These are phyloP conservation scores for Rhododendron simsii DNA, from an alignment of 148 eudicot species.

Conservation along the genomic window DNA sequence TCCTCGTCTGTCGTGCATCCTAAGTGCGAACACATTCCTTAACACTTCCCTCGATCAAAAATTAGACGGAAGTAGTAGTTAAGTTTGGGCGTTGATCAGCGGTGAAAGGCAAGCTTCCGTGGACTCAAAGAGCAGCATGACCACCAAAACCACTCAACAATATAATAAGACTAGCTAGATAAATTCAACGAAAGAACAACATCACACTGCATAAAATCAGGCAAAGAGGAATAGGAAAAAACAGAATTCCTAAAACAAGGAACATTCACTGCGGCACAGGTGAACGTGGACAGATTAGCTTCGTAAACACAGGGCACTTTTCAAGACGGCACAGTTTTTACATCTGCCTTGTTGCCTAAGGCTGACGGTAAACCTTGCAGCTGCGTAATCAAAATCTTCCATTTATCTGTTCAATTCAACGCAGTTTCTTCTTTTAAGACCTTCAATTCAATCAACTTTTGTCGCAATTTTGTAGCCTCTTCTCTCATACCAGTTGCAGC, in stretches of 20 bases:
- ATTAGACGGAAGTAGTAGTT: background rate
- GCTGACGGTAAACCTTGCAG: background rate
- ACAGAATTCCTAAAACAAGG: too few relatives aligned
- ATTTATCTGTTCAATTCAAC: constrained; percentile 12
- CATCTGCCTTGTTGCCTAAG: background rate
- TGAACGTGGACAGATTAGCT: background rate
- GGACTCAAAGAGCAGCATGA: too few relatives aligned
- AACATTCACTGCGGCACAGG: too few relatives aligned
- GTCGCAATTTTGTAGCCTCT: constrained; percentile 45
- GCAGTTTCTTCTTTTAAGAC: constrained; percentile 19
- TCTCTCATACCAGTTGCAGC: constrained; percentile 58
- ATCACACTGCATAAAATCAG: too few relatives aligned
- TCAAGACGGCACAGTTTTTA: constrained; percentile 12
- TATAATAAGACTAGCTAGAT: too few relatives aligned
- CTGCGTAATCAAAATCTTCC: background rate
- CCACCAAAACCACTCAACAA: too few relatives aligned
- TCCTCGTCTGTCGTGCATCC: background rate
- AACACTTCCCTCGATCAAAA: background rate
- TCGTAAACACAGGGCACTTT: background rate
- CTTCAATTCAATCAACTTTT: constrained; percentile 47
- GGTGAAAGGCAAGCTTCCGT: too few relatives aligned
- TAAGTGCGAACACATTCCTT: background rate
- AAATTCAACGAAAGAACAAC: too few relatives aligned
- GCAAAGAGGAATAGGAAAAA: too few relatives aligned
- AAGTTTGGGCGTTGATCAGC: background rate